phyloP scores from a whole-genome alignment of 306 rosid genomes.

The Glycine latifolia region DNA sequence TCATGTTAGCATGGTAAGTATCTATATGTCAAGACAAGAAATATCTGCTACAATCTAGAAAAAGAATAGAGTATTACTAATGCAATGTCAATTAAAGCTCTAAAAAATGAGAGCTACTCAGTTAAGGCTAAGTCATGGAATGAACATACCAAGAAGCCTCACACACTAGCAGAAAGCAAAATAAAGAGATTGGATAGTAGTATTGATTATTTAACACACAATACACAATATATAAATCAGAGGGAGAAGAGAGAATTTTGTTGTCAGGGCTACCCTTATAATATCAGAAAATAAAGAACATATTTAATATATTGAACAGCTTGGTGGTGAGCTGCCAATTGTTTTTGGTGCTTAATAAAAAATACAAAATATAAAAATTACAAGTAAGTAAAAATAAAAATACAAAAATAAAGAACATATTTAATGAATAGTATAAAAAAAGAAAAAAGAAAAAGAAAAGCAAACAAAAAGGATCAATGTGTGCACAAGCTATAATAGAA shows the following conservation, averaged over 20 bases:
- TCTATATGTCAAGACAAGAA: conserved; percentile 23
- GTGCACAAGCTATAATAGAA: conserved; percentile 10
- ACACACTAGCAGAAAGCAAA: background rate
- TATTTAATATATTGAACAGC: too few relatives aligned
- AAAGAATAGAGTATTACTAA: background rate
- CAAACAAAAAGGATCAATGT: conserved; percentile 16
- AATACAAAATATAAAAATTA: too few relatives aligned
- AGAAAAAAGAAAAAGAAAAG: too few relatives aligned
- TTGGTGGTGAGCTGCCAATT: too few relatives aligned
- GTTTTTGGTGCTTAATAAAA: too few relatives aligned
- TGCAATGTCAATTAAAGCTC: background rate
- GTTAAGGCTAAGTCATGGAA: background rate
- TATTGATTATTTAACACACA: background rate
- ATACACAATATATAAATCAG: background rate
- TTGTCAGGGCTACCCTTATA: background rate
- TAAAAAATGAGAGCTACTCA: background rate
- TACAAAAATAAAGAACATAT: too few relatives aligned
- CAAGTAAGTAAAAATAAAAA: too few relatives aligned
- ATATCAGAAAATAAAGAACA: too few relatives aligned
- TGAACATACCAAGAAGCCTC: background rate
- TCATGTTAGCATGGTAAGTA: conserved; percentile 30
- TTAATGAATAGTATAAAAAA: too few relatives aligned
- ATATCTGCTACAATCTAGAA: background rate
- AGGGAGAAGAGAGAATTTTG: background rate
- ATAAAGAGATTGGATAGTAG: background rate